phyloP scores from a whole-genome alignment of 768 basidiomycete genomes.

The Lyophyllum atratum region DNA sequence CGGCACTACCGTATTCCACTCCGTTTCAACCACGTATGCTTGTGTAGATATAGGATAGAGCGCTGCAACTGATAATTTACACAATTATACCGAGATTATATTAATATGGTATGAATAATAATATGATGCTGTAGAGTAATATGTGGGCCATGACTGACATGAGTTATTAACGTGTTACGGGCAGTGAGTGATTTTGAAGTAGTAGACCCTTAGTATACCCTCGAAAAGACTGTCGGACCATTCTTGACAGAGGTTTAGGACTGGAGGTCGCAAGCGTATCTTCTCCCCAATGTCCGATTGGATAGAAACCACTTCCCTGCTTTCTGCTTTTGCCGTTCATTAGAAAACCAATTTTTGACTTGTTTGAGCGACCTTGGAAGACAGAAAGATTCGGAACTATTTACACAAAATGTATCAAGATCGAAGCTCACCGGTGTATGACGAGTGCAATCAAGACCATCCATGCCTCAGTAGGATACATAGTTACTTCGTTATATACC shows the following conservation, averaged over 20 bases:
- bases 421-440: constrained; percentile 47
- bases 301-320: constrained; percentile 40
- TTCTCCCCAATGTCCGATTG: constrained; percentile 41
- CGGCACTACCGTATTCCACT: too few species aligned
- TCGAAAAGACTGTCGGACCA: constrained; percentile 68
- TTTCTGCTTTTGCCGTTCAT: constrained; percentile 54
- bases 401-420: not conserved
- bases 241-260: constrained; percentile 48
- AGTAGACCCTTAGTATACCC: constrained; percentile 60
- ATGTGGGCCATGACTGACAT: constrained; percentile 7
- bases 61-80: not conserved
- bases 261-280: constrained; percentile 50
- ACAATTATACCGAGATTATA: not conserved
- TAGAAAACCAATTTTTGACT: constrained; percentile 71
- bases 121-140: not conserved
- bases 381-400: not conserved
- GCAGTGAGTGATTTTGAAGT: constrained; percentile 27
- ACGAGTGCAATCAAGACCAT: constrained; percentile 58
- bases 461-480: constrained; percentile 66
- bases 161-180: constrained; percentile 3
- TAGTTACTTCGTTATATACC: constrained; percentile 66
- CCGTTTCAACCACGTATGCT: too few species aligned
- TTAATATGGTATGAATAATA: not conserved
- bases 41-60: not conserved
- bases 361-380: constrained; percentile 53